A percentile compares a stretch with the other conserved stretches of the same genome.
phyloP scores from a whole-genome alignment of 345 rosid genomes.

The Triadica sebifera region DNA sequence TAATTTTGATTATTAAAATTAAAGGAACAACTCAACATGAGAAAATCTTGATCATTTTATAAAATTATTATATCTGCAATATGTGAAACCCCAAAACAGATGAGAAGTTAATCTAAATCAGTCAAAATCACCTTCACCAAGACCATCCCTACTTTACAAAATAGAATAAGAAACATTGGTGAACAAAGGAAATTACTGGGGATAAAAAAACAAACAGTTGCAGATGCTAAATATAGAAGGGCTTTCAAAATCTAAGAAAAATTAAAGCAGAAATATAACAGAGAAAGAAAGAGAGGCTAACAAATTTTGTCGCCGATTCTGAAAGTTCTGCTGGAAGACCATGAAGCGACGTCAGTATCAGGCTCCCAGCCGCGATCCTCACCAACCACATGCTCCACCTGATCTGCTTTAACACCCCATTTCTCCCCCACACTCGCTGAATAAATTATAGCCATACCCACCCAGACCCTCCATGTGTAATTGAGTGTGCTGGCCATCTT shows the following conservation, averaged over 20 bases:
- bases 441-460: constrained; percentile 17
- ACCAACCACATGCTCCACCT: constrained; percentile 59
- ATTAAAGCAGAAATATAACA: neutral
- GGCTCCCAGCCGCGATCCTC: constrained; percentile 72
- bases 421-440: constrained; percentile 9
- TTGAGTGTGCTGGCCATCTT: neutral
- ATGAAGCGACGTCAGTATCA: constrained; percentile 34
- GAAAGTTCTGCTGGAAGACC: constrained; percentile 53
- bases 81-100: too few species aligned
- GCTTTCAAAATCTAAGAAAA: neutral
- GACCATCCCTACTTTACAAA: too few species aligned
- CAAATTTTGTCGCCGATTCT: constrained; percentile 62
- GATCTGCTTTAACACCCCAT: constrained; percentile 33
- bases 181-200: neutral
- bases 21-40: too few species aligned
- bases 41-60: too few species aligned
- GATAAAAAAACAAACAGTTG: too few species aligned
- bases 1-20: too few species aligned
- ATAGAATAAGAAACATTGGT: too few species aligned
- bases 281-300: constrained; percentile 23
- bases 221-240: too few species aligned
- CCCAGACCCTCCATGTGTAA: neutral
- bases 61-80: too few species aligned
- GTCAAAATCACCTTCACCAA: too few species aligned
- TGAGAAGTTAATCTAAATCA: too few species aligned